Percentiles rank a stretch among this genome's conserved stretches.
Conservation (phyloP, 2,329 filamentous ascomycete species). For the Pleoardoris graminearum region DNA sequence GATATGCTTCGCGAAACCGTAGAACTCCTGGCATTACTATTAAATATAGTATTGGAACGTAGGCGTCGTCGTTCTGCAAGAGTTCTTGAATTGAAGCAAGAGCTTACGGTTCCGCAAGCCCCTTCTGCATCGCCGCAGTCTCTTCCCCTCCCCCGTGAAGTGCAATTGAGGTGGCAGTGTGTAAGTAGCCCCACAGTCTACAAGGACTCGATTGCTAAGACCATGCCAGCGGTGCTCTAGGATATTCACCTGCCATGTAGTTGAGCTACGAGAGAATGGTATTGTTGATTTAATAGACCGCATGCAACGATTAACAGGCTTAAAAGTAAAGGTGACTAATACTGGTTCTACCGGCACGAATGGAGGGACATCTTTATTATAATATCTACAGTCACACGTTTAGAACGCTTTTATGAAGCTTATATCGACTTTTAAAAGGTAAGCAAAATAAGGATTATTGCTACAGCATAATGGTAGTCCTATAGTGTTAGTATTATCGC, state of each 20-base stretch:
- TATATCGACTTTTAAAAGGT: background rate
- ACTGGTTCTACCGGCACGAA: background rate
- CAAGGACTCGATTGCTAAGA: background rate
- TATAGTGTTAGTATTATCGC: background rate
- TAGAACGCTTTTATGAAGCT: background rate
- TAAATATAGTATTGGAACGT: too few relatives aligned
- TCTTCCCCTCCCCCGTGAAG: background rate
- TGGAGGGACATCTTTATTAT: background rate
- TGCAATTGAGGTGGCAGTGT: constrained; percentile 24
- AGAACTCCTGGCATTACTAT: too few relatives aligned
- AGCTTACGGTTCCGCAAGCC: constrained; percentile 1
- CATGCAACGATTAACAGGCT: background rate
- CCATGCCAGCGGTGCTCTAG: background rate
- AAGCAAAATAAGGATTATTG: constrained; percentile 3
- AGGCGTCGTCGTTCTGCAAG: background rate
- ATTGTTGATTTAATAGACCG: background rate
- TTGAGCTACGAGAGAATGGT: background rate
- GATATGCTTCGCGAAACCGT: too few relatives aligned
- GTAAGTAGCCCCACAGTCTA: constrained; percentile 18
- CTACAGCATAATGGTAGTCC: constrained; percentile 12
- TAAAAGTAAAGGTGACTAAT: background rate
- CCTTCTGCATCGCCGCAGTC: too few relatives aligned
- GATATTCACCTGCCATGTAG: constrained; percentile 12
- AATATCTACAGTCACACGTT: background rate
- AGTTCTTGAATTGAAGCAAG: background rate